A percentile compares a stretch with the other conserved stretches of the same genome.
Conservation (phyloP, 192 early-diverging fungal species). For the Coemansia sp. region DNA sequence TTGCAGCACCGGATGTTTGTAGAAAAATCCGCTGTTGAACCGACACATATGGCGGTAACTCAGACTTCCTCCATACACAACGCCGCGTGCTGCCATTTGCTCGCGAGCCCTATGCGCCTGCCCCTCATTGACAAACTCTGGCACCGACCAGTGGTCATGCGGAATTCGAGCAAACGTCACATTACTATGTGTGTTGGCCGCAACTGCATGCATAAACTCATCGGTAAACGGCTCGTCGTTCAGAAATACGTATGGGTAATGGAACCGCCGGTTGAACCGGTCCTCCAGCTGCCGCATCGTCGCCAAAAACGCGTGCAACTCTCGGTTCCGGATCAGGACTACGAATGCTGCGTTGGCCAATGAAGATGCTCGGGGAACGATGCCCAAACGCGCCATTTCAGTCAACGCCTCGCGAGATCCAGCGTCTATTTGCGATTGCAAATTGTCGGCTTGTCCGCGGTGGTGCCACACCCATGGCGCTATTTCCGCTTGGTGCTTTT, state of each 20-base stretch:
- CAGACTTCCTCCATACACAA: slow-evolving; percentile 71
- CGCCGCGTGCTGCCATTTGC: slow-evolving; percentile 58
- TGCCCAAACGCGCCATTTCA: slow-evolving; percentile 20
- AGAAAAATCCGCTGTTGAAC: slow-evolving; percentile 56
- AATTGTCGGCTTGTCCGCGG: slow-evolving; percentile 27
- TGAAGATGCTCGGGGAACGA: slow-evolving; percentile 3
- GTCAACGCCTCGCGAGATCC: neutral
- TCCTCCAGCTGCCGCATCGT: slow-evolving; percentile 61
- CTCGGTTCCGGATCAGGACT: slow-evolving; percentile 57
- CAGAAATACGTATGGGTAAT: slow-evolving; percentile 73
- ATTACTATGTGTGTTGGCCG: slow-evolving; percentile 53
- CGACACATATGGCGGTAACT: slow-evolving; percentile 90
- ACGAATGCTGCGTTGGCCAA: slow-evolving; percentile 49
- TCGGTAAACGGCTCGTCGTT: slow-evolving; percentile 64
- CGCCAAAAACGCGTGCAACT: slow-evolving; percentile 49
- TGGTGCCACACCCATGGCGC: slow-evolving; percentile 56
- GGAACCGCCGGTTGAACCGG: slow-evolving; percentile 60
- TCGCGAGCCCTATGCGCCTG: slow-evolving; percentile 37
- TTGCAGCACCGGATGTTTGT: slow-evolving; percentile 65
- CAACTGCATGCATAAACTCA: slow-evolving; percentile 48
- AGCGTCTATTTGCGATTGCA: neutral
- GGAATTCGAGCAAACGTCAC: slow-evolving; percentile 57
- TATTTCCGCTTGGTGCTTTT: slow-evolving; percentile 40
- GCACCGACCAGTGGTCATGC: slow-evolving; percentile 54
- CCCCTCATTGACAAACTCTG: slow-evolving; percentile 45